A percentile compares a stretch with the other conserved stretches of the same genome.
phyloP scores from a whole-genome alignment of 1,284 basidiomycete genomes.

The Volvariella volvacea region DNA sequence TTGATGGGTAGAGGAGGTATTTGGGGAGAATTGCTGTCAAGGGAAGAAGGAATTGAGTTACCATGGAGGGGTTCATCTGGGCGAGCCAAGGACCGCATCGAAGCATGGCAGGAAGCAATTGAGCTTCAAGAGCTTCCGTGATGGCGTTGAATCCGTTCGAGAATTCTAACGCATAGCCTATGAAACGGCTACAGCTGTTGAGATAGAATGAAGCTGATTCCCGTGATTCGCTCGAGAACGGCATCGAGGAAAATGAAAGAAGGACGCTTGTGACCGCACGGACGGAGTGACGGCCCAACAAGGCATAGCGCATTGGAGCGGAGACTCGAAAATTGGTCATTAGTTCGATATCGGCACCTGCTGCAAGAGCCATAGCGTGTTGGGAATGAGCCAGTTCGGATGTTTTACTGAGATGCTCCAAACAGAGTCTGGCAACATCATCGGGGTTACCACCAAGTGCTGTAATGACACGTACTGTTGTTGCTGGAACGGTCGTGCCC shows the following conservation, averaged over 20 bases:
- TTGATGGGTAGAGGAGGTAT: neutral
- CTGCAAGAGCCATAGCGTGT: neutral
- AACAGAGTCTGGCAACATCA: neutral
- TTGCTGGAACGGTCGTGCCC: neutral
- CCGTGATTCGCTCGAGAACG: neutral
- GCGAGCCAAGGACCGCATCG: neutral
- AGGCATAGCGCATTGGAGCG: neutral
- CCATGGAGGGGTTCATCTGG: neutral
- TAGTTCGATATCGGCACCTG: neutral
- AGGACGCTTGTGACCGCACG: neutral
- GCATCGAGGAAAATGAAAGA: neutral
- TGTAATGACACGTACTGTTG: neutral
- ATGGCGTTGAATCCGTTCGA: neutral
- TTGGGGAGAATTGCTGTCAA: neutral
- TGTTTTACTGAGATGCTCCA: neutral
- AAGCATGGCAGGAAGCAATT: conserved; percentile 1
- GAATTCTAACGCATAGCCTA: neutral
- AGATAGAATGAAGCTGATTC: neutral
- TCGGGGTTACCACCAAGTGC: conserved; percentile 1
- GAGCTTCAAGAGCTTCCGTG: neutral
- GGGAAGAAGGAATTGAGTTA: neutral
- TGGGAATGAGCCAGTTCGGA: neutral
- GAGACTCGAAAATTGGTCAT: neutral
- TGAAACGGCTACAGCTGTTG: neutral
- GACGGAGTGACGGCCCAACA: neutral